Conservation (phyloP, 2,329 filamentous ascomycete species). For the Aureobasidium sp. region DNA sequence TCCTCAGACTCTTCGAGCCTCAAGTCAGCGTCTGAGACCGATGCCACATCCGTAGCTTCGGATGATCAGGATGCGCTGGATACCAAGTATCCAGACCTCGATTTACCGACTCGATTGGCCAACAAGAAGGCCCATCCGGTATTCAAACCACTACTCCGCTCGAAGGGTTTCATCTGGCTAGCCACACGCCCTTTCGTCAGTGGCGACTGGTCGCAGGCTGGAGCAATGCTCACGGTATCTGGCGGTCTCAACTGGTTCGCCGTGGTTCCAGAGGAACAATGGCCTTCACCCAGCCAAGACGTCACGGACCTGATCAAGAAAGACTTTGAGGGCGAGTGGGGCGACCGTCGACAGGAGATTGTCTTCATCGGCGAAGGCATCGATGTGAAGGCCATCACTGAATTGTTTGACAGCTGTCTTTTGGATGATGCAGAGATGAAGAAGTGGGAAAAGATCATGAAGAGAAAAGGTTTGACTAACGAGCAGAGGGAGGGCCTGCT, state of each 20-base stretch:
- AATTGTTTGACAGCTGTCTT: constrained; percentile 53
- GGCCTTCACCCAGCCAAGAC: constrained; percentile 44
- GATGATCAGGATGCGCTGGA: neutral
- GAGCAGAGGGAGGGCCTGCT: constrained; percentile 21
- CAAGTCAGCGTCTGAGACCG: neutral
- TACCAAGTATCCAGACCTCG: constrained; percentile 18
- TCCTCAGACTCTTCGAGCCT: neutral
- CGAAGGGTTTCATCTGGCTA: constrained; percentile 56
- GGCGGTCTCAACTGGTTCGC: constrained; percentile 55
- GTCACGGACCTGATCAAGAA: constrained; percentile 43
- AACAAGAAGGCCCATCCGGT: constrained; percentile 50
- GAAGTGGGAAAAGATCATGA: constrained; percentile 35
- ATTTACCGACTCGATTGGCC: constrained; percentile 39
- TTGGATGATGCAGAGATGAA: constrained; percentile 52
- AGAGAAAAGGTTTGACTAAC: constrained; percentile 17
- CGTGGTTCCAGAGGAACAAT: constrained; percentile 46
- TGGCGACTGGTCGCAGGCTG: constrained; percentile 59
- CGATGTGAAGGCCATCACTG: constrained; percentile 45
- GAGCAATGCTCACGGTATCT: constrained; percentile 55
- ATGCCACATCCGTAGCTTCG: constrained; percentile 4
- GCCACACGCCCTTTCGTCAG: constrained; percentile 50
- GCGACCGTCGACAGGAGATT: constrained; percentile 63
- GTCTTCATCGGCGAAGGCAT: constrained; percentile 67
- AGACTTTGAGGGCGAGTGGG: constrained; percentile 52
- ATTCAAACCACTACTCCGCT: constrained; percentile 52